Evolutionary conservation across 2,329 filamentous ascomycete genomes (phyloP).

Genomic region (Xylariaceae sp.): DNA sequence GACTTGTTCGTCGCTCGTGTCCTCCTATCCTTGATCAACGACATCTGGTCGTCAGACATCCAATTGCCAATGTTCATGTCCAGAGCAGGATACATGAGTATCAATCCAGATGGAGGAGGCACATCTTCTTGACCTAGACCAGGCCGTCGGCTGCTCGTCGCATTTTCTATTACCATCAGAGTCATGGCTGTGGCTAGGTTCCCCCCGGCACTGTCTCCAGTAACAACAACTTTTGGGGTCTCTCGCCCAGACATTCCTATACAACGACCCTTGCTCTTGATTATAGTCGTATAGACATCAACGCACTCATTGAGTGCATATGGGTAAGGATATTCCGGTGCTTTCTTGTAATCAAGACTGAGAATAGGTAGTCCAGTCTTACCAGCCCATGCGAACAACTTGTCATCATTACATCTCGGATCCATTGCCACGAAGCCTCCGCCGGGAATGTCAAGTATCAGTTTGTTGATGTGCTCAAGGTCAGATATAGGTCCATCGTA

Average conservation of each 20-base stretch:
- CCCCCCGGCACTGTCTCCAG: conserved; percentile 78
- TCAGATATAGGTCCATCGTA: conserved; percentile 83
- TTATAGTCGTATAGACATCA: conserved; percentile 74
- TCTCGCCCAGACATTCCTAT: conserved; percentile 66
- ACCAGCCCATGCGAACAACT: conserved; percentile 86
- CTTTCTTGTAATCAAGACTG: conserved; percentile 87
- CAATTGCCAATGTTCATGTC: conserved; percentile 98
- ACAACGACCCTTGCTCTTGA: conserved; percentile 69
- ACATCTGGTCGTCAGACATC: conserved; percentile 99
- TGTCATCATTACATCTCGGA: conserved; percentile 91
- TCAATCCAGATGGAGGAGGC: conserved; percentile 71
- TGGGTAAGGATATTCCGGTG: conserved; percentile 79
- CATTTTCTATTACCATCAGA: conserved; percentile 83
- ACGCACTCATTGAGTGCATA: conserved; percentile 85
- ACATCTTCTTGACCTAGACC: conserved; percentile 57
- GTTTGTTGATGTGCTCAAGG: conserved; percentile 68
- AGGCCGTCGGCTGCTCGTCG: conserved; percentile 51
- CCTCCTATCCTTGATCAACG: conserved; percentile 79
- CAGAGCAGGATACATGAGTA: conserved; percentile 83
- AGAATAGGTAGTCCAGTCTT: conserved; percentile 84
- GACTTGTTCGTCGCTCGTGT: conserved; percentile 73
- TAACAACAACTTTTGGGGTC: conserved; percentile 65
- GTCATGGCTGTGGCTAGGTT: conserved; percentile 77
- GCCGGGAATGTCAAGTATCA: conserved; percentile 87
- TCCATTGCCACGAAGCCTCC: conserved; percentile 97